Base-by-base conservation (phyloP, 768 basidiomycete genomes). In the Grammothele lineata region DNA sequence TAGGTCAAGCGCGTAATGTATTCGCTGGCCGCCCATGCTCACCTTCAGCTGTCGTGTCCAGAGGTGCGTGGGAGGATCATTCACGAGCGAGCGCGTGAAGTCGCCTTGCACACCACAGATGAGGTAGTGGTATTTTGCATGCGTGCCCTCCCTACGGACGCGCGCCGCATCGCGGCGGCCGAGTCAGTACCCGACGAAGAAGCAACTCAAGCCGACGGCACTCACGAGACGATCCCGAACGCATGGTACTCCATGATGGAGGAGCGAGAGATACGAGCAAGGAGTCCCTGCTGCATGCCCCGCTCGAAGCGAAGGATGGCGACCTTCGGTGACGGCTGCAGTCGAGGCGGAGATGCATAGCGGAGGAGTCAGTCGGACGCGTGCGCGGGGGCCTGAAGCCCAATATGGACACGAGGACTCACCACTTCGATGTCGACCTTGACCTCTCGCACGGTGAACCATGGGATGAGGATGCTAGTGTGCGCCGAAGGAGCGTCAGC, bases 81-180 rank as follows among this genome's bases (percentile, higher is more conserved):
- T 63, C 44, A 73, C 70, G 24, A 73, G 61, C 17, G 68, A 60
- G 26, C 64, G 60, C 5, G 72, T 73, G 54, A 73, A 73, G 47
- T 73, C 71, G 26, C 71, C 71, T 56, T 72, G 69, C n/a, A 73
- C 70, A 37, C 71, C 71, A 41, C 69, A 70, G 43, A 73, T 68
- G 57, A 73, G 57, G 57, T 70, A 72, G 54, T 73, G 71, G 47
- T 70, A 68, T 48, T 69, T 63, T 8, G 71, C 60, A 27, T 70
- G 61, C 3, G 59, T 63, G 11, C 71, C 70, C 56, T 71, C 70
- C 40, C 70, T 70, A 42, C 33, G 26, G 27, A 14, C 27, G 27
- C n/a, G n/a, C n/a, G n/a, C n/a, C n/a, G n/a, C n/a, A n/a, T n/a
- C n/a, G n/a, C 27, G 27, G 27, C 27, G 27, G 27, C 27, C 27